Conservation (phyloP, 352 stramenopile genomes). For the Globisporangium camurandrum region DNA sequence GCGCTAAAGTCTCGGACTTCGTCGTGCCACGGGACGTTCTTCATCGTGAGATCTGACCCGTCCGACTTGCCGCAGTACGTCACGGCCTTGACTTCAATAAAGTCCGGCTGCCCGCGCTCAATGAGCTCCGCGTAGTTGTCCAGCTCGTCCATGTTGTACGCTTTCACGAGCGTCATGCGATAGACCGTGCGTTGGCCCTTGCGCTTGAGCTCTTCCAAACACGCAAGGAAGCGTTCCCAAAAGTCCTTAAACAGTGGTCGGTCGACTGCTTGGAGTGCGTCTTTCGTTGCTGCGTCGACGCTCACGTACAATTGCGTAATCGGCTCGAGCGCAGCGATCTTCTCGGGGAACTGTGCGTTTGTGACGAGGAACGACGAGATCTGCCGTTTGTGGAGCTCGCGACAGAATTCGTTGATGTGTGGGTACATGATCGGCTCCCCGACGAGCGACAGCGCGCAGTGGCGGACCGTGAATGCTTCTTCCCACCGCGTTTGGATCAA, state of each 20-base stretch:
- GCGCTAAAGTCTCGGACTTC: conserved; percentile 92
- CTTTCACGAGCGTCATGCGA: conserved; percentile 97
- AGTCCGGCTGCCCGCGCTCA: conserved; percentile 83
- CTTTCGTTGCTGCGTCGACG: conserved; percentile 95
- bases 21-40: conserved; percentile 97
- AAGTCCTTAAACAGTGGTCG: conserved; percentile 96
- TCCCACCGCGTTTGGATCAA: conserved; percentile 92
- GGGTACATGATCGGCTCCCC: conserved; percentile 99
- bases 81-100: conserved; percentile 97
- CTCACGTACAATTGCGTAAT: conserved; percentile 99
- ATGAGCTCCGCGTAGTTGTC: conserved; percentile 94
- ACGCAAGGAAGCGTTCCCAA: conserved; percentile 94
- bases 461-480: conserved; percentile 93
- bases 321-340: conserved; percentile 91
- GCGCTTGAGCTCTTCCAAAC: conserved; percentile 86
- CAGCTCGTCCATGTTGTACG: conserved; percentile 96
- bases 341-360: conserved; percentile 97
- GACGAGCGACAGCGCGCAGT: conserved; percentile 97
- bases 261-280: conserved; percentile 94
- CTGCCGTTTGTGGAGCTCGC: conserved; percentile 89
- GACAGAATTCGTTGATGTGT: conserved; percentile 96
- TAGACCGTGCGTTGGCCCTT: conserved; percentile 96
- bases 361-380: conserved; percentile 99
- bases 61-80: conserved; percentile 99
- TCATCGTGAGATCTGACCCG: conserved; percentile 96